These are phyloP conservation scores for Trypanosoma cruzi DNA, from an alignment of 208 protist genomes.

Conservation along the genomic window DNA sequence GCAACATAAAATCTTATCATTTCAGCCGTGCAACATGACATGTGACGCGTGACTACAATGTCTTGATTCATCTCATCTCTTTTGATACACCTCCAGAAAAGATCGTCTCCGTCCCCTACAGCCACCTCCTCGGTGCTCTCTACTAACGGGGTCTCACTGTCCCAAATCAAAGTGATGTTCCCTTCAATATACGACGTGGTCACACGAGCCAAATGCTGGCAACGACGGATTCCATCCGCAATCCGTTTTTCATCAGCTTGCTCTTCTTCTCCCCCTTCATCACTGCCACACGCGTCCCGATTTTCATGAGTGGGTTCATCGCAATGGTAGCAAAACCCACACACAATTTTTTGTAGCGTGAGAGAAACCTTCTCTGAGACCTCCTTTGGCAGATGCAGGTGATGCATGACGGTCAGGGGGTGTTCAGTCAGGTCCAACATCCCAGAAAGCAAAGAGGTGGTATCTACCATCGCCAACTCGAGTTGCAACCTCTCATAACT, in stretches of 20 bases:
- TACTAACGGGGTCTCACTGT: slow-evolving; percentile 22
- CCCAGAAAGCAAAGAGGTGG: slow-evolving; percentile 46
- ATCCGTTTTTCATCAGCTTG: neutral
- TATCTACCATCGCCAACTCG: slow-evolving; percentile 82
- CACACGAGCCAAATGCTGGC: slow-evolving; percentile 15
- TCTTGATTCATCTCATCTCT: neutral
- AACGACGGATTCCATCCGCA: slow-evolving; percentile 8
- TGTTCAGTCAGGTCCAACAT: slow-evolving; percentile 57
- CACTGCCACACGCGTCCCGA: neutral
- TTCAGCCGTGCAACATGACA: slow-evolving; percentile 65
- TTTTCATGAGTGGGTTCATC: slow-evolving; percentile 24
- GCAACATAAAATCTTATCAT: slow-evolving; percentile 60
- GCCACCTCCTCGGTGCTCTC: slow-evolving; percentile 22
- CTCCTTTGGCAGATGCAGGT: slow-evolving; percentile 42
- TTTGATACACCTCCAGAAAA: neutral
- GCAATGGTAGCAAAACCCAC: slow-evolving; percentile 49
- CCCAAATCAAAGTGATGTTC: slow-evolving; percentile 29
- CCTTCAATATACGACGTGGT: slow-evolving; percentile 23
- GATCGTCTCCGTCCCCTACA: slow-evolving; percentile 15
- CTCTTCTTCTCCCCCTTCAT: neutral
- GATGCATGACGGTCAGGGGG: slow-evolving; percentile 42
- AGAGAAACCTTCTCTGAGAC: slow-evolving; percentile 45
- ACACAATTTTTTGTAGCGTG: slow-evolving; percentile 63
- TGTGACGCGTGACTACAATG: slow-evolving; percentile 55
- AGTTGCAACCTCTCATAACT: slow-evolving; percentile 78